Base-by-base conservation (phyloP, 2,329 filamentous ascomycete genomes). In the Phaeosphaeria sp. region DNA sequence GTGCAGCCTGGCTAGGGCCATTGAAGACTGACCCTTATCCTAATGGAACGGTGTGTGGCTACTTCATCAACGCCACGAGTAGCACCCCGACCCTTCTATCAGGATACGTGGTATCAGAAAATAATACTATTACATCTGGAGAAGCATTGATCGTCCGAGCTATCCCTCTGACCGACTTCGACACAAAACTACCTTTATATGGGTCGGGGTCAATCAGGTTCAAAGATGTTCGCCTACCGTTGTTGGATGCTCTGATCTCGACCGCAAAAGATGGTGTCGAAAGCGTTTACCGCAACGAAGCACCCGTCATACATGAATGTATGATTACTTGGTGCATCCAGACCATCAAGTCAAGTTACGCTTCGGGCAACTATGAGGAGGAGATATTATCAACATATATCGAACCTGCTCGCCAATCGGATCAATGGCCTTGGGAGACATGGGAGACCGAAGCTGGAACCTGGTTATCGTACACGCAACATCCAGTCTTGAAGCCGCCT, bases 251-350 rank as follows among this genome's bases (percentile, higher is more conserved):
- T 0, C 2, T 71, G 0, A 54, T 70, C 1, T 55, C 55, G 0
- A 59, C 55, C 18, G 50, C 58, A 1, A 4, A 18, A 1, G 27
- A 58, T 18, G 63, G 52, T 1, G 22, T 18, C 3, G 4, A 57
- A 7, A 49, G 51, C 17, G 59, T 69, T 1, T 59, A 57, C 15
- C 48, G 42, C 0, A 51, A 57, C 2, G 49, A 56, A n/a, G 40
- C 50, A 0, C 68, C 69, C 0, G 2, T 61, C 1, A 56, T 58
- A 0, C 61, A 66, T 0, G 69, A 74, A 48, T 72, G 71, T 21
- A 20, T 69, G 0, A 27, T 72, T 0, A 54, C 61, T 1, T 74
- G 66, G 66, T 74, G 69, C 33, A 61, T 73, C 4, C 57, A 70
- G 21, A 59, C 39, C 1, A 56, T 74, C 2, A n/a, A 55, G 6